Conservation (phyloP, 2,329 filamentous ascomycete genomes). For the Helicocarpus griseus region DNA sequence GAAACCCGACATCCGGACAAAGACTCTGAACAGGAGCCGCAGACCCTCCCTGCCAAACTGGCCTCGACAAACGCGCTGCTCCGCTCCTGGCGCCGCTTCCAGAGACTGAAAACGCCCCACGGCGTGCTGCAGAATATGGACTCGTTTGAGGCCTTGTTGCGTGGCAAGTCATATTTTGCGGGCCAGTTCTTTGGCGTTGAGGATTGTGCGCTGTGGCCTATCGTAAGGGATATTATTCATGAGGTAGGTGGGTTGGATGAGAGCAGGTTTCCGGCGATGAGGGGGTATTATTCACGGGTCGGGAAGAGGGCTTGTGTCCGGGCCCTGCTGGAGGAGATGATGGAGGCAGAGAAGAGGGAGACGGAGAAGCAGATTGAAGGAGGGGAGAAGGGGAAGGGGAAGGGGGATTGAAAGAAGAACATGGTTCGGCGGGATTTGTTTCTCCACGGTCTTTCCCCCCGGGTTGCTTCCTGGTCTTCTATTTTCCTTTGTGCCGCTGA, state of each 20-base stretch:
- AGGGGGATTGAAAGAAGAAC: too few species aligned
- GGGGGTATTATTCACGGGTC: constrained; percentile 30
- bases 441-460: background rate
- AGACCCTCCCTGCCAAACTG: constrained; percentile 13
- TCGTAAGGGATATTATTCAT: constrained; percentile 30
- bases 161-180: constrained; percentile 25
- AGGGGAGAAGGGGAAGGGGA: background rate
- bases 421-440: too few species aligned
- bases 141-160: constrained; percentile 13
- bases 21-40: background rate
- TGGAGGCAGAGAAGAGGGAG: background rate
- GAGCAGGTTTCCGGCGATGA: constrained; percentile 22
- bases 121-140: constrained; percentile 1
- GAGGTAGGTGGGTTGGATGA: constrained; percentile 16
- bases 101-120: background rate
- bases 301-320: constrained; percentile 30
- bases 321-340: constrained; percentile 21
- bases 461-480: background rate
- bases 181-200: constrained; percentile 30
- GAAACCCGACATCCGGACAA: too few species aligned
- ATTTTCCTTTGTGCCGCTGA: background rate
- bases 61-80: constrained; percentile 22
- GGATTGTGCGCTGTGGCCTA: constrained; percentile 36
- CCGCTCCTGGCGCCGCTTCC: constrained; percentile 21
- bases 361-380: too few species aligned